Evolutionary conservation across 2,329 filamentous ascomycete genomes (phyloP).

Genomic region (Aspergillus sp.): DNA sequence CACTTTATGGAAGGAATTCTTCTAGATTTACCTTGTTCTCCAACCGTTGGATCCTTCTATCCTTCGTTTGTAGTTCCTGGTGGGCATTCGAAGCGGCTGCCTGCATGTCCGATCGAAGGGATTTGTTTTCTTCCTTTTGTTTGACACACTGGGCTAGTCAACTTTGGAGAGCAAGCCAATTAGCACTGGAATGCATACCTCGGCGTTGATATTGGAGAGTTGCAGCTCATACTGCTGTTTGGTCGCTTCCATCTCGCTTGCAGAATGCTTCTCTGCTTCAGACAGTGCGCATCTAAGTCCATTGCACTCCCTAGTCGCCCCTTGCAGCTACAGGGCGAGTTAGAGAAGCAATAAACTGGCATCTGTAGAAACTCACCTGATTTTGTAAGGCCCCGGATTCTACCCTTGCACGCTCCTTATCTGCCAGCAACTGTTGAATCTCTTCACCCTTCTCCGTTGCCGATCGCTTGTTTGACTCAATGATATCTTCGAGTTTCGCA

Average conservation of each 20-base stretch:
- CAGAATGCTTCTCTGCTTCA: slow-evolving; percentile 12
- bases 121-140: slow-evolving; percentile 17
- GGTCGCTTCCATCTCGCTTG: slow-evolving; percentile 11
- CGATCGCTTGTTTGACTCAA: slow-evolving; percentile 14
- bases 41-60: slow-evolving; percentile 21
- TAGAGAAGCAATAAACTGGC: slow-evolving; percentile 1
- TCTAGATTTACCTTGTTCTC: slow-evolving; percentile 22
- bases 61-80: slow-evolving; percentile 21
- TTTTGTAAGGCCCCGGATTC: slow-evolving; percentile 10
- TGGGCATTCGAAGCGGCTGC: slow-evolving; percentile 13
- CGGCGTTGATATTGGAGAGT: slow-evolving; percentile 9
- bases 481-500: slow-evolving; percentile 9
- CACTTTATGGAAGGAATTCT: not conserved
- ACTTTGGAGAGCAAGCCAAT: not conserved
- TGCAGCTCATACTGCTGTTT: slow-evolving; percentile 14
- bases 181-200: slow-evolving; percentile 13
- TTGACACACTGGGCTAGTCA: slow-evolving; percentile 16
- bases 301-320: slow-evolving; percentile 14
- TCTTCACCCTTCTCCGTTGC: slow-evolving; percentile 17
- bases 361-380: slow-evolving; percentile 12
- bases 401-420: slow-evolving; percentile 12
- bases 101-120: slow-evolving; percentile 18
- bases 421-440: slow-evolving; percentile 13
- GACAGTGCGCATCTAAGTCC: slow-evolving; percentile 13
- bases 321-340: slow-evolving; percentile 13